Evolutionary conservation across 352 stramenopile species (phyloP).

Genomic region (Globisporangium alternatum): DNA sequence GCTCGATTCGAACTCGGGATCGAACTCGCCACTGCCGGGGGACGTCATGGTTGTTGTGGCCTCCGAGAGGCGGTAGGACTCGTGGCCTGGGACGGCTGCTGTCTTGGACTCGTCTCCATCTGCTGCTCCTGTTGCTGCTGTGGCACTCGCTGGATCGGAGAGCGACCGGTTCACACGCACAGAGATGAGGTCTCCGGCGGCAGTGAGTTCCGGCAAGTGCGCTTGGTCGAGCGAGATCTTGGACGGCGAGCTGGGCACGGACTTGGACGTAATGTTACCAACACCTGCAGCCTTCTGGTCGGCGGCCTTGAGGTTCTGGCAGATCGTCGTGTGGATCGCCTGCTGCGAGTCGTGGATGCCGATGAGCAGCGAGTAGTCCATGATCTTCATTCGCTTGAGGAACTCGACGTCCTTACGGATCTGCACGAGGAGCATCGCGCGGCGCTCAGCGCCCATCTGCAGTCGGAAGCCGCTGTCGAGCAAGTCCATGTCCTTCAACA

Average conservation of each 20-base stretch:
- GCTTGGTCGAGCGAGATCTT: slow-evolving; percentile 4
- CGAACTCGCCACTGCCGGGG: slow-evolving; percentile 26
- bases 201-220: background rate
- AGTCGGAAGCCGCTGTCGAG: slow-evolving; percentile 81
- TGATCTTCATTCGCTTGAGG: slow-evolving; percentile 92
- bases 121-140: background rate
- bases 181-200: slow-evolving; percentile 4
- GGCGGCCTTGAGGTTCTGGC: slow-evolving; percentile 25
- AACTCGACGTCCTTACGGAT: slow-evolving; percentile 90
- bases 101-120: background rate
- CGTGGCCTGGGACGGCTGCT: slow-evolving; percentile 8
- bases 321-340: slow-evolving; percentile 52
- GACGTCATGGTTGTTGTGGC: slow-evolving; percentile 16
- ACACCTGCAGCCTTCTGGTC: slow-evolving; percentile 7
- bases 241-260: slow-evolving; percentile 38
- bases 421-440: slow-evolving; percentile 81
- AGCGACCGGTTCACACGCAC: slow-evolving; percentile 27
- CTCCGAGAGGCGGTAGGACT: background rate
- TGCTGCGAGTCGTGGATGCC: slow-evolving; percentile 85
- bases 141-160: slow-evolving; percentile 19
- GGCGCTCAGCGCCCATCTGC: slow-evolving; percentile 73
- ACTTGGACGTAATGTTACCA: slow-evolving; percentile 26
- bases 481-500: slow-evolving; percentile 92
- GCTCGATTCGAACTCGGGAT: slow-evolving; percentile 28
- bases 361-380: slow-evolving; percentile 93